Percentiles rank a stretch among this genome's conserved stretches.
Conservation (phyloP, 106 monocot species). For the Apostasia ramifera region DNA sequence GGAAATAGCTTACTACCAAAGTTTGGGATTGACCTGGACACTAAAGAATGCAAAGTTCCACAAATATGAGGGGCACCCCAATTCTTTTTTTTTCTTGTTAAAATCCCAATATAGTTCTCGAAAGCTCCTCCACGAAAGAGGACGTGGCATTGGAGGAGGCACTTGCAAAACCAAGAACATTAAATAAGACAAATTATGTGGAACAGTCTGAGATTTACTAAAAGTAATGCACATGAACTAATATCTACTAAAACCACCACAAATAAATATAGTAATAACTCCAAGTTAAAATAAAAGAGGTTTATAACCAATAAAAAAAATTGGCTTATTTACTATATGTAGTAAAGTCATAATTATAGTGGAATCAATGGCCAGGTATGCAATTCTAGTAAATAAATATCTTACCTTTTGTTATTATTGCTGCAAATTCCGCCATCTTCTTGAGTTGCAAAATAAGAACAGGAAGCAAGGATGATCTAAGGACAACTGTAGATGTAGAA, state of each 20-base stretch:
- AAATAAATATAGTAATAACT: too few species aligned
- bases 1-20: constrained; percentile 1
- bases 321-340: too few species aligned
- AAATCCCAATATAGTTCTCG: constrained; percentile 58
- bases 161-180: constrained; percentile 47
- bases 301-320: too few species aligned
- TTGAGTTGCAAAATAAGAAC: constrained; percentile 78
- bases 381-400: neutral
- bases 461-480: constrained; percentile 61
- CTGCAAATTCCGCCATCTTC: constrained; percentile 61
- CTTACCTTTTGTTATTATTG: constrained; percentile 74
- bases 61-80: constrained; percentile 75
- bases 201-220: too few species aligned
- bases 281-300: too few species aligned
- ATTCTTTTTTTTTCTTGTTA: constrained; percentile 52
- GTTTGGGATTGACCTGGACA: constrained; percentile 50
- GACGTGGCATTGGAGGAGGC: constrained; percentile 84
- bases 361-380: neutral
- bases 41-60: constrained; percentile 72
- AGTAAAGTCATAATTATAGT: too few species aligned
- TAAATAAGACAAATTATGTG: constrained; percentile 12
- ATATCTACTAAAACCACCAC: too few species aligned
- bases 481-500: constrained; percentile 56
- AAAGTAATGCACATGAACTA: too few species aligned
- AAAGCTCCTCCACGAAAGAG: constrained; percentile 58